Conservation (phyloP, 2,329 filamentous ascomycete species). For the Paecilomyces variotii region DNA sequence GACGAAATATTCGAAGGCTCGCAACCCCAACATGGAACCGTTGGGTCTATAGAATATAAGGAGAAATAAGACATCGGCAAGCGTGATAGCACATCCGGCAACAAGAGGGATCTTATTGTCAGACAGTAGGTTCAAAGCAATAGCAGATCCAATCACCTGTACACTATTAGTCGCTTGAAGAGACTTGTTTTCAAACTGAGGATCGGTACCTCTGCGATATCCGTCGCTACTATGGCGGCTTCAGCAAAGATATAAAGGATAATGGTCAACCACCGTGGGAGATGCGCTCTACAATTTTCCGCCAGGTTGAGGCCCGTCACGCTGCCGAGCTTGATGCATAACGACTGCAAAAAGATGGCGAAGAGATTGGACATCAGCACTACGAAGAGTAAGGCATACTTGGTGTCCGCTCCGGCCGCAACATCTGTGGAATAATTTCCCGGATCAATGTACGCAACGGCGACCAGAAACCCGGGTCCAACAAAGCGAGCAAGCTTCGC, state of each 20-base stretch:
- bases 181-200: not conserved
- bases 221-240: constrained; percentile 61
- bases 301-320: constrained; percentile 62
- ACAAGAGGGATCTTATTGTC: constrained; percentile 42
- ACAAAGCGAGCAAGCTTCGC: constrained; percentile 37
- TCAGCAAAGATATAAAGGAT: constrained; percentile 57
- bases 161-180: not conserved
- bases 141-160: constrained; percentile 51
- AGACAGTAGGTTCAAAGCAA: constrained; percentile 47
- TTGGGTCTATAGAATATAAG: constrained; percentile 49
- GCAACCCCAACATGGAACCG: constrained; percentile 44
- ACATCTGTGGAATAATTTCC: constrained; percentile 45
- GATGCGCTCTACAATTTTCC: constrained; percentile 56
- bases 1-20: constrained; percentile 48
- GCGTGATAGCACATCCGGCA: constrained; percentile 49
- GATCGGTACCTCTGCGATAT: constrained; percentile 57
- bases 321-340: constrained; percentile 56
- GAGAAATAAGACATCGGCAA: constrained; percentile 49
- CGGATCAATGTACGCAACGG: constrained; percentile 43
- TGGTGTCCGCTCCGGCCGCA: constrained; percentile 38
- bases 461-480: constrained; percentile 41
- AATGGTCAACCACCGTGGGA: constrained; percentile 58
- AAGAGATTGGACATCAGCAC: constrained; percentile 42
- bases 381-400: constrained; percentile 39
- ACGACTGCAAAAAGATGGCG: constrained; percentile 40